Base-by-base conservation (phyloP, 331 rosid genomes). In the Prunus yedoensis region DNA sequence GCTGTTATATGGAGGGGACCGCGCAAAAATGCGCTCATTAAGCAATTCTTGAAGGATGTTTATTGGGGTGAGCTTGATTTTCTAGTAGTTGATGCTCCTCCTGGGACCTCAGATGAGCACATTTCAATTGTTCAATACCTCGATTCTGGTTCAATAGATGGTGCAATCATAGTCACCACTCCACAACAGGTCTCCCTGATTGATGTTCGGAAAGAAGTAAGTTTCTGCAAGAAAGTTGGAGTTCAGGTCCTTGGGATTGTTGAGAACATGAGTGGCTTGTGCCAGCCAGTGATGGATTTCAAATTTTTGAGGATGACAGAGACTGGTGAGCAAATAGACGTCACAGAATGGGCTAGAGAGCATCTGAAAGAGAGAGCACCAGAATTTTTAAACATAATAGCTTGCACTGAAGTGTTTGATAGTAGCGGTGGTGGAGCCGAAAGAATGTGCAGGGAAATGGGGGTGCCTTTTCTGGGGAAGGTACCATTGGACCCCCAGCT, bases 31-130 rank as follows among this genome's bases (percentile, higher is more conserved):
- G 88, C 90, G 10, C 93, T 90, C 53, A 94, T 94, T 66, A 94
- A 92, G 88, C 91, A 92, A 78, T 94, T 94, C 62, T 76, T 94
- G 47, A 94, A 91, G 86, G 93, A 94, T 23, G 96, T 90, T 8
- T 85, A 89, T 47, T 94, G 99, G 99, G 95, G 91, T 38, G 97
- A 91, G 27, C 95, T 94, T 64, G 97, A 94, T 76, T 90, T 91
- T 81, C 89, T 94, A 15, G 82, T 94, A 21, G 93, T 92, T 13
- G 98, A 94, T 84, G 95, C 99, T 71, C 99, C 99, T 1, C 99
- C 97, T 9, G 99, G 99, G 59, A 92, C 97, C 63, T 92, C 99
- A 15, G 99, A 94, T 49, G 97, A 94, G 72, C 97, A 91, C 72
- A 94, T 91, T 76, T 86, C 96, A 15, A 89, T 91, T 52, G 95